These are phyloP conservation scores for Aspergillus arachidicola DNA, from an alignment of 2,329 filamentous ascomycete genomes.

Conservation along the genomic window DNA sequence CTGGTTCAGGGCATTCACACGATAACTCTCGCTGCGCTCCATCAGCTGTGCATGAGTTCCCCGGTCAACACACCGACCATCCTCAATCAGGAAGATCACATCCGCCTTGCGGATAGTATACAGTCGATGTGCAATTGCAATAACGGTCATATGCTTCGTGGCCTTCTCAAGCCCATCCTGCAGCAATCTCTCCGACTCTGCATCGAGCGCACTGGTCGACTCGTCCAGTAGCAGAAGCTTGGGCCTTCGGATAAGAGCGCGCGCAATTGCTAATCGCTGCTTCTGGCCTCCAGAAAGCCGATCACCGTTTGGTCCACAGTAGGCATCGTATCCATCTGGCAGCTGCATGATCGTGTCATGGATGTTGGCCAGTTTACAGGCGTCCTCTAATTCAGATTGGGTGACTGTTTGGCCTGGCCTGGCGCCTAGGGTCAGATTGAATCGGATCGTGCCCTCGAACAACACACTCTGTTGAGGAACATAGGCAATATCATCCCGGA, in stretches of 20 bases:
- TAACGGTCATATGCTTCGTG: conserved; percentile 40
- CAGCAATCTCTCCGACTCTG: conserved; percentile 54
- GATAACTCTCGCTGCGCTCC: conserved; percentile 19
- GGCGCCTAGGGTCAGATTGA: conserved; percentile 49
- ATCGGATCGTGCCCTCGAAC: conserved; percentile 52
- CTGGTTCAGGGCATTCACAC: neutral
- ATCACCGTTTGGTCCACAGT: conserved; percentile 57
- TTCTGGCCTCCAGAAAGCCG: conserved; percentile 61
- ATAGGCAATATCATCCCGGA: conserved; percentile 49
- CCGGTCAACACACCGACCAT: conserved; percentile 63
- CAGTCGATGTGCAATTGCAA: conserved; percentile 47
- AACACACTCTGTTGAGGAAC: conserved; percentile 53
- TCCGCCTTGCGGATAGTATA: conserved; percentile 69
- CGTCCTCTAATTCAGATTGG: conserved; percentile 64
- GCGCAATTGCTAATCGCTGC: conserved; percentile 61
- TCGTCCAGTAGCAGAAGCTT: conserved; percentile 62
- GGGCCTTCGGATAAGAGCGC: conserved; percentile 59
- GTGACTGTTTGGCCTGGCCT: conserved; percentile 58
- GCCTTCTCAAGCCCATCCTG: conserved; percentile 43
- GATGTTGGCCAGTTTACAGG: conserved; percentile 70
- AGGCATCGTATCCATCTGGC: conserved; percentile 68
- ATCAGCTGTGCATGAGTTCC: conserved; percentile 67
- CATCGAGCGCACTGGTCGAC: conserved; percentile 62
- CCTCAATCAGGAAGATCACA: conserved; percentile 75
- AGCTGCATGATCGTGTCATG: conserved; percentile 67